A percentile compares a stretch with the other conserved stretches of the same genome.
Evolutionary conservation across 2,329 filamentous ascomycete species (phyloP).

Genomic region (Colletotrichum orchidophilum): DNA sequence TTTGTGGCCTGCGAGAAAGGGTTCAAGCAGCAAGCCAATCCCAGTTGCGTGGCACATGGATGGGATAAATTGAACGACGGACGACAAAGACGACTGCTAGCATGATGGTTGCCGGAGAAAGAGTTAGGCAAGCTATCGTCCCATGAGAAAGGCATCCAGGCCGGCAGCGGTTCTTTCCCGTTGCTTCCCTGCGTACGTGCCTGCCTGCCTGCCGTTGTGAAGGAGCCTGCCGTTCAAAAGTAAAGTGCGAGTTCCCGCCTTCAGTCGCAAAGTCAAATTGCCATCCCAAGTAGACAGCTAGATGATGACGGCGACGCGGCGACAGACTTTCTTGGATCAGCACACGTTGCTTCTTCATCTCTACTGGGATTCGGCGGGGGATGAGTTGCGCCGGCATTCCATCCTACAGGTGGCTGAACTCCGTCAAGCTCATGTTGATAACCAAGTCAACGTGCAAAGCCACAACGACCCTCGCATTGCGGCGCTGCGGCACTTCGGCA

Average conservation of each 20-base stretch:
- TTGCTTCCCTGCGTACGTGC: no score
- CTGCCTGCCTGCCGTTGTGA: neutral
- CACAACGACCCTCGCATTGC: neutral
- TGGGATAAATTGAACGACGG: neutral
- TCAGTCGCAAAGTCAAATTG: neutral
- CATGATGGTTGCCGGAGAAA: neutral
- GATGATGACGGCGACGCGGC: neutral
- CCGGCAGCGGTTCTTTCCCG: neutral
- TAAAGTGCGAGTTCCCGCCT: no score
- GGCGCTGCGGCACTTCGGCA: neutral
- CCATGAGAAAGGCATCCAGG: neutral
- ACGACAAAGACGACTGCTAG: neutral
- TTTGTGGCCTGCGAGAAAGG: slow-evolving; percentile 1
- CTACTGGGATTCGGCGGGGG: neutral
- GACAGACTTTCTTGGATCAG: no score
- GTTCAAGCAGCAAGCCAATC: neutral
- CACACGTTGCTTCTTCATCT: neutral
- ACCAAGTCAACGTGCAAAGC: neutral
- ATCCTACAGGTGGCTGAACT: neutral
- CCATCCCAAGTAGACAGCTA: neutral
- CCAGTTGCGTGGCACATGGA: neutral
- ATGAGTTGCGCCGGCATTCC: neutral
- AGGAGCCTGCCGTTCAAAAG: neutral
- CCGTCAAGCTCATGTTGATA: neutral
- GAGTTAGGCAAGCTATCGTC: neutral